Conservation (phyloP, 2,329 filamentous ascomycete species). For the Talaromyces sp. region DNA sequence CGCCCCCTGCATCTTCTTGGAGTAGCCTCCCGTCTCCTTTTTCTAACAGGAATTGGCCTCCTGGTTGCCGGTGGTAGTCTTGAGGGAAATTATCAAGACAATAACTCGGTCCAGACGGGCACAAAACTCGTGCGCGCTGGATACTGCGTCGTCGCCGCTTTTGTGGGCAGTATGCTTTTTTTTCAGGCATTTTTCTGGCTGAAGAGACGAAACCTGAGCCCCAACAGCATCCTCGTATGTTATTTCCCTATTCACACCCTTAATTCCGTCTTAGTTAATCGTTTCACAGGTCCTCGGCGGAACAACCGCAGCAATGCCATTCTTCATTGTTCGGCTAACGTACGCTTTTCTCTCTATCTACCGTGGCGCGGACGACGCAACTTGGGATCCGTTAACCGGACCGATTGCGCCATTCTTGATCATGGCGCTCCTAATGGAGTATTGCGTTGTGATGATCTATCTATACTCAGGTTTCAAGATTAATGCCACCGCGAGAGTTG, state of each 20-base stretch:
- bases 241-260: background rate
- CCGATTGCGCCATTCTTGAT: slow-evolving; percentile 17
- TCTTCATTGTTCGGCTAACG: slow-evolving; percentile 17
- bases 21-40: slow-evolving; percentile 14
- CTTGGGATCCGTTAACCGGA: slow-evolving; percentile 16
- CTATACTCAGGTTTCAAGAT: slow-evolving; percentile 13
- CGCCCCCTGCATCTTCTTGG: slow-evolving; percentile 6
- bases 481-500: background rate
- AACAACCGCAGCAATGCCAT: slow-evolving; percentile 15
- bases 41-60: slow-evolving; percentile 15
- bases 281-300: slow-evolving; percentile 12
- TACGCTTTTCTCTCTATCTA: slow-evolving; percentile 20
- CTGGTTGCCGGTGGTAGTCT: slow-evolving; percentile 16
- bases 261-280: background rate
- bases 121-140: slow-evolving; percentile 16
- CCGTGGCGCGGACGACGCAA: slow-evolving; percentile 5
- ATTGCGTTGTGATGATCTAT: slow-evolving; percentile 15
- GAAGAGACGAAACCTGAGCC: slow-evolving; percentile 7
- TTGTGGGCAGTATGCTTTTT: slow-evolving; percentile 14
- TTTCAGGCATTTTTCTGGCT: slow-evolving; percentile 18
- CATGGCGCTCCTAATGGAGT: slow-evolving; percentile 18
- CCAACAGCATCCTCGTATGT: slow-evolving; percentile 13
- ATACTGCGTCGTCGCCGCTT: slow-evolving; percentile 16
- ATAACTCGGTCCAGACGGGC: slow-evolving; percentile 10
- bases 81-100: slow-evolving; percentile 13